Conservation (phyloP, 495 filamentous ascomycete genomes). For the Penicillium pancosmium region DNA sequence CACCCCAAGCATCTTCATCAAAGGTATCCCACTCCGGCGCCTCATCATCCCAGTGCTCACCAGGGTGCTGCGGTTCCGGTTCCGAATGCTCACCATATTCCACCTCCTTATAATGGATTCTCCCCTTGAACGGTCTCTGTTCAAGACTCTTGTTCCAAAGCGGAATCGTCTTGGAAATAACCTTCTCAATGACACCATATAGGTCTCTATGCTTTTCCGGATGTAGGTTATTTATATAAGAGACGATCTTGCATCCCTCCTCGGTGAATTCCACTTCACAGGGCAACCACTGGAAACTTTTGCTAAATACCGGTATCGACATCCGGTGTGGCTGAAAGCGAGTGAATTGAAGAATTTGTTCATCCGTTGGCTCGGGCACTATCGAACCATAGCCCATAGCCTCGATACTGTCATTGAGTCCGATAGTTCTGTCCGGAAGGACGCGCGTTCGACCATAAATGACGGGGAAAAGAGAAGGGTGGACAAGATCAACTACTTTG, state of each 20-base stretch:
- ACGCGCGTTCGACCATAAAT: neutral
- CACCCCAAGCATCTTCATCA: constrained; percentile 13
- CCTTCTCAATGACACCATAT: constrained; percentile 53
- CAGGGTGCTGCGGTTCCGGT: neutral
- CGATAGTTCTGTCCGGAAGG: neutral
- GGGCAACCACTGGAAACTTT: constrained; percentile 62
- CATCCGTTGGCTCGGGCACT: neutral
- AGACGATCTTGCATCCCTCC: constrained; percentile 34
- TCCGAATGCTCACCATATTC: neutral
- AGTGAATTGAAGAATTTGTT: neutral
- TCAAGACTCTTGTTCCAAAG: constrained; percentile 50
- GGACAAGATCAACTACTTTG: neutral
- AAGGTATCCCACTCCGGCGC: neutral
- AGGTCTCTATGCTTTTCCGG: constrained; percentile 47
- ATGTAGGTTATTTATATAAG: constrained; percentile 67
- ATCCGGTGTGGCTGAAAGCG: neutral
- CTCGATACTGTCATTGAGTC: neutral
- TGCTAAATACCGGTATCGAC: constrained; percentile 3
- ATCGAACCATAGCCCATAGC: neutral
- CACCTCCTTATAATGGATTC: neutral
- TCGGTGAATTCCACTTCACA: constrained; percentile 51
- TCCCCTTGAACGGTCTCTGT: too few relatives aligned
- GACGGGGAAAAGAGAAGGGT: neutral
- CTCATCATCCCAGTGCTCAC: constrained; percentile 13
- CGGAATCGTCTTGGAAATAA: constrained; percentile 52